These are phyloP conservation scores for Rhodotorula graminis DNA, from an alignment of 768 basidiomycete species.

Conservation along the genomic window DNA sequence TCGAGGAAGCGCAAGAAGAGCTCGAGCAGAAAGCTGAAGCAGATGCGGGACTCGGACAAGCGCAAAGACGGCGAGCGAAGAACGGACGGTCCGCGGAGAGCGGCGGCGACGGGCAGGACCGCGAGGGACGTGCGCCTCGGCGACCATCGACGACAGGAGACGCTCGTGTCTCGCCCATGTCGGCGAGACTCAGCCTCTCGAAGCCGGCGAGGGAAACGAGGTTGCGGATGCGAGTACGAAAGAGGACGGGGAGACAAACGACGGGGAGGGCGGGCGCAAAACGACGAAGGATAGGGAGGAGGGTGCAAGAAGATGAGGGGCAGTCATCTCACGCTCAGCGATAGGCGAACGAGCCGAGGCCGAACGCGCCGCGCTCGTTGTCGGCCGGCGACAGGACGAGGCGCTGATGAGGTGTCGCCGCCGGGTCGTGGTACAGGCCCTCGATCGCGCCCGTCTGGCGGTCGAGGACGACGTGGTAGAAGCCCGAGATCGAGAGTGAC, in stretches of 20 bases:
- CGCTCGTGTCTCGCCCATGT: too few relatives aligned
- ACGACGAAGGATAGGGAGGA: neutral
- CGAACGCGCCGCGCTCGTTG: neutral
- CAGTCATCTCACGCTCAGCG: constrained; percentile 6
- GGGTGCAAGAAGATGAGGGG: too few relatives aligned
- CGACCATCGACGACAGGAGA: too few relatives aligned
- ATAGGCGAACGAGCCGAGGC: neutral
- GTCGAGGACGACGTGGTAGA: constrained; percentile 36
- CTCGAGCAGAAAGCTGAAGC: too few relatives aligned
- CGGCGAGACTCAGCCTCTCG: too few relatives aligned
- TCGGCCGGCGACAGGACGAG: constrained; percentile 7
- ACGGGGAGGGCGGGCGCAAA: neutral
- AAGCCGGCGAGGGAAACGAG: neutral
- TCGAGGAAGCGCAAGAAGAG: too few relatives aligned
- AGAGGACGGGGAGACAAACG: neutral
- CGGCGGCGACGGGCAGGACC: too few relatives aligned
- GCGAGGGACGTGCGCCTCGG: too few relatives aligned
- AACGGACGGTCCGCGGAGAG: too few relatives aligned
- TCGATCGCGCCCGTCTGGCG: constrained; percentile 36
- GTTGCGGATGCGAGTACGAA: neutral
- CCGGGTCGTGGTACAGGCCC: constrained; percentile 24
- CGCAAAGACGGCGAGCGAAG: too few relatives aligned
- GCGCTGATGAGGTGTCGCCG: constrained; percentile 14
- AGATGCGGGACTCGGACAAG: too few relatives aligned
- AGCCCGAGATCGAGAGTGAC: constrained; percentile 37